phyloP scores from a whole-genome alignment of 495 filamentous ascomycete species.

The Xylaria palmicola region DNA sequence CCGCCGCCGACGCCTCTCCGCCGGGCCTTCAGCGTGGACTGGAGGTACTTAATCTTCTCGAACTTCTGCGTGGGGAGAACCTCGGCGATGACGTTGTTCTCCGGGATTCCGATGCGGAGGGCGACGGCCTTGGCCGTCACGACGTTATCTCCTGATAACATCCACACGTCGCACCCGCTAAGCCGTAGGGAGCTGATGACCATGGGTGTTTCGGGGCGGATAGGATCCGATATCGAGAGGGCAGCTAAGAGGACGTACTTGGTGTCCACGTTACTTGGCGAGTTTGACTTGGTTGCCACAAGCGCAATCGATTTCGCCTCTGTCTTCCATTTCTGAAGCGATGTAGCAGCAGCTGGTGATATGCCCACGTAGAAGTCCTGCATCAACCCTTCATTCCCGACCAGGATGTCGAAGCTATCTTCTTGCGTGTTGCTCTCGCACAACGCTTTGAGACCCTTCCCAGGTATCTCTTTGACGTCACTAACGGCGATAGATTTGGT shows the following conservation, averaged over 20 bases:
- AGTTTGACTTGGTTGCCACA: constrained; percentile 47
- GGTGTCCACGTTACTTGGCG: not conserved
- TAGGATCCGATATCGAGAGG: constrained; percentile 66
- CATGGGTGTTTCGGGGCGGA: constrained; percentile 69
- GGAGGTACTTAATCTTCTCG: constrained; percentile 76
- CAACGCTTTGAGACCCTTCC: constrained; percentile 74
- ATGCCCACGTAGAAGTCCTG: constrained; percentile 40
- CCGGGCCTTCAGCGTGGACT: constrained; percentile 54
- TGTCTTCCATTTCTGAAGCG: constrained; percentile 64
- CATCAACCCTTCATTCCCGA: constrained; percentile 84
- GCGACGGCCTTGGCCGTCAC: constrained; percentile 77
- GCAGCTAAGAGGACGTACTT: constrained; percentile 47
- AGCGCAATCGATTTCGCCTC: constrained; percentile 74
- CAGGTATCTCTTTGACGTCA: constrained; percentile 71
- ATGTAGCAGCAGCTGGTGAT: constrained; percentile 31
- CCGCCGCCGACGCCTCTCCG: not conserved
- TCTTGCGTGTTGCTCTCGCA: constrained; percentile 48
- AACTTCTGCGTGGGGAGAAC: constrained; percentile 86
- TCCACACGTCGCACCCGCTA: constrained; percentile 72
- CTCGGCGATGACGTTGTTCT: constrained; percentile 77
- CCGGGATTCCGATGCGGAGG: constrained; percentile 69
- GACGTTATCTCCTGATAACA: constrained; percentile 87
- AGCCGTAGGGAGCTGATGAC: constrained; percentile 68
- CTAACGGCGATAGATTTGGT: constrained; percentile 37
- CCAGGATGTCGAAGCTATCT: constrained; percentile 60